Conservation (phyloP, 257 asterid species). For the Solanum paucissectum region DNA sequence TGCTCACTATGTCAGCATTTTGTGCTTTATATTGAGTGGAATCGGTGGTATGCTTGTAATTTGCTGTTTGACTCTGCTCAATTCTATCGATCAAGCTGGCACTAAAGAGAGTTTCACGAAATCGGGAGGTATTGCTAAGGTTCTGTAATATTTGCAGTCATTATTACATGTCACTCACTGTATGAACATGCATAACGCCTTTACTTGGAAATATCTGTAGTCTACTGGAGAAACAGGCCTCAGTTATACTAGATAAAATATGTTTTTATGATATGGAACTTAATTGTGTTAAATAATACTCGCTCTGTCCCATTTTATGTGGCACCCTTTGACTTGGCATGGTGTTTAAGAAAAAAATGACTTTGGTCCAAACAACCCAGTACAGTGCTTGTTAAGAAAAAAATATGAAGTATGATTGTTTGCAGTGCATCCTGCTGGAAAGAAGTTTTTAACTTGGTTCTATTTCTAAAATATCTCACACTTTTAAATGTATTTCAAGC, state of each 20-base stretch:
- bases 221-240: background rate
- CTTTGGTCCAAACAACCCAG: too few species aligned
- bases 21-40: slow-evolving; percentile 20
- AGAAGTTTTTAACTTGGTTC: background rate
- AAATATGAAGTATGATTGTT: background rate
- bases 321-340: too few species aligned
- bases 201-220: background rate
- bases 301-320: too few species aligned
- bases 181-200: background rate
- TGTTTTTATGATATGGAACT: background rate
- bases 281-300: background rate
- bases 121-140: slow-evolving; percentile 19
- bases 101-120: slow-evolving; percentile 6
- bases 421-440: background rate
- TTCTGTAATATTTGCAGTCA: background rate
- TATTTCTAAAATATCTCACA: background rate
- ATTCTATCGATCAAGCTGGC: slow-evolving; percentile 17
- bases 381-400: background rate
- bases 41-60: slow-evolving; percentile 16
- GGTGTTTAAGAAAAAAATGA: too few species aligned
- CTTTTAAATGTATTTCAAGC: background rate
- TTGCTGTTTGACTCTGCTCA: slow-evolving; percentile 12
- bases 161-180: background rate
- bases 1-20: slow-evolving; percentile 1
- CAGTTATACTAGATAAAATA: background rate